Percentiles rank a stretch among this genome's conserved stretches.
phyloP scores from a whole-genome alignment of 192 early-diverging fungal genomes.

The Backusella liffmaniae region DNA sequence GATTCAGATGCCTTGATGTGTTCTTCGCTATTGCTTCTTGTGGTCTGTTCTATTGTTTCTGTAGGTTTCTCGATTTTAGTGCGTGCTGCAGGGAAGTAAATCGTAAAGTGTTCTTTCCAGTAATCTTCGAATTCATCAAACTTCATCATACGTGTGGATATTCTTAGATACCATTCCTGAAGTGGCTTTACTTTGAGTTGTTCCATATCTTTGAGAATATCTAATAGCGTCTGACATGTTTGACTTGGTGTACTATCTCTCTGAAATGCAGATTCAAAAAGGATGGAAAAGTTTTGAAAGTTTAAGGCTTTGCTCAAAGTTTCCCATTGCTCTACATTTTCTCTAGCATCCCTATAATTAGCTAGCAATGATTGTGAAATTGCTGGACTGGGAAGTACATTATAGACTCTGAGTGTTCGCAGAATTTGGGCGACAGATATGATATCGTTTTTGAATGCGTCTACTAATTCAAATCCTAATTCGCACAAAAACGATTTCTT shows the following conservation, averaged over 20 bases:
- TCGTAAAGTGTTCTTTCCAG: constrained; percentile 22
- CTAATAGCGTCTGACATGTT: constrained; percentile 7
- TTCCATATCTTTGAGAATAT: constrained; percentile 28
- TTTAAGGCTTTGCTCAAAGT: background rate
- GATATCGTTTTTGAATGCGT: background rate
- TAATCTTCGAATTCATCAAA: background rate
- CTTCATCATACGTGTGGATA: constrained; percentile 14
- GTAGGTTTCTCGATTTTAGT: background rate
- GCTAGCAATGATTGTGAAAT: background rate
- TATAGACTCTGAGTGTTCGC: constrained; percentile 1
- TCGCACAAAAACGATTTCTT: background rate
- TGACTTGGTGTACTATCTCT: background rate
- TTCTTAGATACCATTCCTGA: constrained; percentile 5
- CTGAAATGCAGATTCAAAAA: constrained; percentile 21
- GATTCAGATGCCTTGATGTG: background rate
- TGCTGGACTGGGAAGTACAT: background rate
- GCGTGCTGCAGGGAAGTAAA: background rate
- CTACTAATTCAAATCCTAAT: background rate
- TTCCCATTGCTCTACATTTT: background rate
- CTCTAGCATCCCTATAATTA: background rate
- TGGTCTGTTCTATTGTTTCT: background rate
- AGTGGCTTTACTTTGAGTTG: background rate
- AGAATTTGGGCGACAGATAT: constrained; percentile 6
- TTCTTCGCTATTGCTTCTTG: background rate
- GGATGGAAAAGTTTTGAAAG: background rate